Conservation (phyloP, 176 grass and related monocot genomes). For the Ensete ventricosum region DNA sequence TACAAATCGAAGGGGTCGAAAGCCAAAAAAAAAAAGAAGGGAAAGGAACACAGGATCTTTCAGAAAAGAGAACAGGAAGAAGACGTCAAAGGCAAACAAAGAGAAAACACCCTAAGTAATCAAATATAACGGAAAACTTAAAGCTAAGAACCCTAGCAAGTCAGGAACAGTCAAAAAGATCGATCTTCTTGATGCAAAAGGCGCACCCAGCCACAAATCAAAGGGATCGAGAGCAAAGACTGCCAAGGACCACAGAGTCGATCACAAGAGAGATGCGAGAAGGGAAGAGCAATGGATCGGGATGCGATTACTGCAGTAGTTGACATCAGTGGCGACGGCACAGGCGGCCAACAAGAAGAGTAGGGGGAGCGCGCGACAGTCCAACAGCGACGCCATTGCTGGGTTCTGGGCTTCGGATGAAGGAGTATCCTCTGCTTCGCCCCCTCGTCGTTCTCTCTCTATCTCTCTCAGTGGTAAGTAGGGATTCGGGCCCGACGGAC, state of each 20-base stretch:
- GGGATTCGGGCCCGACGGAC: too few species aligned
- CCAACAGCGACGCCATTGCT: neutral
- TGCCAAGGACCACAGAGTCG: neutral
- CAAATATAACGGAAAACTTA: neutral
- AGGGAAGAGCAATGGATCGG: neutral
- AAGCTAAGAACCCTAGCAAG: neutral
- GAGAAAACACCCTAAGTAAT: neutral
- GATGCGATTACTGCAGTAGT: neutral
- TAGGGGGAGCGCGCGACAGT: neutral
- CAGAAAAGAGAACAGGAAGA: too few species aligned
- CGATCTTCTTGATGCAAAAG: neutral
- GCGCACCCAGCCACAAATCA: neutral
- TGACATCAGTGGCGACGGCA: neutral
- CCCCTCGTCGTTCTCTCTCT: neutral
- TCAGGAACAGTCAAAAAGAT: neutral
- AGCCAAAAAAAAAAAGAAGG: too few species aligned
- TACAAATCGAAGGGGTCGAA: too few species aligned
- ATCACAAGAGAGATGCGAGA: neutral
- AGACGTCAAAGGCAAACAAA: too few species aligned
- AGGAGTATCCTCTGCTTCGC: neutral
- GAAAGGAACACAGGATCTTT: too few species aligned
- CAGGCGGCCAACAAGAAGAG: neutral
- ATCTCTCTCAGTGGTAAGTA: too few species aligned
- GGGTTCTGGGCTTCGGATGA: neutral
- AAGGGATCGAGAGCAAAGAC: neutral